Evolutionary conservation across 768 basidiomycete species (phyloP), one percentile per base, ranked within the genome.

Genomic region (Termitomyces sp.): DNA sequence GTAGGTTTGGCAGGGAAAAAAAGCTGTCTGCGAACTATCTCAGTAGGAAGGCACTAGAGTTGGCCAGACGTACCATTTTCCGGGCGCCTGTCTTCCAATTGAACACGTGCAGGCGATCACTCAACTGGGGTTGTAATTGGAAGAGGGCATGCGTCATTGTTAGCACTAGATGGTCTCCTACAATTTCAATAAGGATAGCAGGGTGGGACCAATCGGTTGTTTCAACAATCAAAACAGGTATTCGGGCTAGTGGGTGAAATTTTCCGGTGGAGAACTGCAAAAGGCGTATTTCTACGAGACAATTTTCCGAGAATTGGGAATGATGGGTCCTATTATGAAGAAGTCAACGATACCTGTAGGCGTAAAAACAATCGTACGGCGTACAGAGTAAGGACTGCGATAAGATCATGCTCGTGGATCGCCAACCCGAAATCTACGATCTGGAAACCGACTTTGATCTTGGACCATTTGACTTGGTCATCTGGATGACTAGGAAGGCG

Each of bases 371-470:
- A 23, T 18, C 5, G 11, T 5, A 18, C 5, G 38, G n/a, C 53
- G 12, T 33, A 54, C 53, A 41, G 9, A 11, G 53, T 54, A n/a
- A 54, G 38, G 15, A 48, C 25, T 4, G 66, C 74, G n/a, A n/a
- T n/a, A n/a, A n/a, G n/a, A n/a, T 78, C 75, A 49, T 77, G 75
- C 53, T 77, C 76, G 18, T 71, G 64, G 5, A 77, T 58, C 31
- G 70, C 69, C 31, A 77, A 54, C 4, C 74, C 75, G 56, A 78
- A 71, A 56, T 77, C 76, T 29, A 78, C 66, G 47, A 76, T 68
- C 10, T 56, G 63, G 3, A 63, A 53, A 11, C 64, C 58, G 18
- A 68, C 54, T 15, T 55, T 40, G 18, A 76, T 60, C n/a, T 36
- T 55, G 33, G 53, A 65, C 72, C 72, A 75, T 20, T 57, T 54